These are phyloP conservation scores for Candida sanyiensis DNA, from an alignment of 805 yeast genomes.

Conservation along the genomic window DNA sequence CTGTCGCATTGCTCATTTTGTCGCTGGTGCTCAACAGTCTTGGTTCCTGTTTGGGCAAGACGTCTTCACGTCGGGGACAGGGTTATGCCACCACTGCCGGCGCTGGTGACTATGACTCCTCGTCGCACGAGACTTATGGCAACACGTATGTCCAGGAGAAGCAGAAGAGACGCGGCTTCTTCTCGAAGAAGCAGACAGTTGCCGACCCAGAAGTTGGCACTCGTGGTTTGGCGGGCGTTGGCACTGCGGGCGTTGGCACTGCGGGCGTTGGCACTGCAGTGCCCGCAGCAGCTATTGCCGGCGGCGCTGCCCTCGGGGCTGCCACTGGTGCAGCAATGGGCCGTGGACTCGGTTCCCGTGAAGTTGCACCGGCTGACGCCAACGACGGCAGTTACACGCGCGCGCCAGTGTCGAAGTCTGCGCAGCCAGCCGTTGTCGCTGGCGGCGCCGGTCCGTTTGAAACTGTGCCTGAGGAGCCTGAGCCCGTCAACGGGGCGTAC, in stretches of 20 bases:
- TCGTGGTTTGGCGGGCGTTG: conserved; percentile 6
- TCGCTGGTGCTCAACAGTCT: conserved; percentile 18
- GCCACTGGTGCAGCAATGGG: conserved; percentile 6
- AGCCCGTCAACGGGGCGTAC: neutral
- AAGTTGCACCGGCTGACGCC: too few relatives aligned
- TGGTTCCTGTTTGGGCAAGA: conserved; percentile 18
- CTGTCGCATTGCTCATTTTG: conserved; percentile 27
- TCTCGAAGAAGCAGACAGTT: conserved; percentile 11
- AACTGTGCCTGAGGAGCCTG: conserved; percentile 4
- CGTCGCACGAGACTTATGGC: conserved; percentile 27
- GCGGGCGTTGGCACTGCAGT: conserved; percentile 15
- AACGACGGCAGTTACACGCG: neutral
- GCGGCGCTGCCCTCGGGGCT: too few relatives aligned
- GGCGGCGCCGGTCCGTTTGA: conserved; percentile 2
- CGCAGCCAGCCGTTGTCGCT: neutral
- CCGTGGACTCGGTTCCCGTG: too few relatives aligned
- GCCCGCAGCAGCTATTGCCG: too few relatives aligned
- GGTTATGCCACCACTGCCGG: too few relatives aligned
- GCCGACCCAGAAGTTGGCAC: too few relatives aligned
- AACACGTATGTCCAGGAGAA: conserved; percentile 22
- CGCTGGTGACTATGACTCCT: conserved; percentile 20
- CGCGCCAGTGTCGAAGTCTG: neutral
- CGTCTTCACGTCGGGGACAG: too few relatives aligned
- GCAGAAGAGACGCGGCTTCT: conserved; percentile 15
- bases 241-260: conserved; percentile 8